phyloP scores from a whole-genome alignment of 139 green algal species.

The Coelastrella sp. region DNA sequence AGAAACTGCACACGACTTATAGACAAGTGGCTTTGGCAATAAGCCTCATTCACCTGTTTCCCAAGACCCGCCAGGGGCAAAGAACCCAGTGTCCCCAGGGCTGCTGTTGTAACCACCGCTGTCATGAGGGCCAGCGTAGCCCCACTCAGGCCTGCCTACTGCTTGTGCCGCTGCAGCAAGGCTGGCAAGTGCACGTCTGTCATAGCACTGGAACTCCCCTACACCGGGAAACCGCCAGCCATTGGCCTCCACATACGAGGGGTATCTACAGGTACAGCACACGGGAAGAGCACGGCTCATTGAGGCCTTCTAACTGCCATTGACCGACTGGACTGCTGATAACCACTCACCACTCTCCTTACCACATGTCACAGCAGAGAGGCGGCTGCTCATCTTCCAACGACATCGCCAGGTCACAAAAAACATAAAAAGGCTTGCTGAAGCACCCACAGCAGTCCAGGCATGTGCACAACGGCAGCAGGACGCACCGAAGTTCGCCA shows the following conservation, averaged over 20 bases:
- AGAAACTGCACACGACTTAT: no score
- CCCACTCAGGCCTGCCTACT: slow-evolving; percentile 70
- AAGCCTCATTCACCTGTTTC: slow-evolving; percentile 81
- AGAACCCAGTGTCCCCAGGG: slow-evolving; percentile 71
- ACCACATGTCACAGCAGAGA: no score
- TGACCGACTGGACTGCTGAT: no score
- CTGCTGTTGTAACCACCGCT: slow-evolving; percentile 70
- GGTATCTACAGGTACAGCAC: slow-evolving; percentile 63
- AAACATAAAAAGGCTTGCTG: no score
- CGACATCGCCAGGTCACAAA: no score
- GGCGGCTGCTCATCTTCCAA: no score
- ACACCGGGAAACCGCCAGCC: slow-evolving; percentile 92
- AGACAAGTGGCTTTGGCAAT: no score
- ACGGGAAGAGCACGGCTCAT: neutral
- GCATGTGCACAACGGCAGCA: neutral
- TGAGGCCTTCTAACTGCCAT: no score
- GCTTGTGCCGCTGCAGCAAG: slow-evolving; percentile 58
- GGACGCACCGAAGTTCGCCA: slow-evolving; percentile 69
- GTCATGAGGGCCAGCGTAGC: slow-evolving; percentile 73
- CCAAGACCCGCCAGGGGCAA: slow-evolving; percentile 76
- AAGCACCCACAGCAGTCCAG: slow-evolving; percentile 1
- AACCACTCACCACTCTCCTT: no score
- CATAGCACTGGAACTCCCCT: slow-evolving; percentile 90
- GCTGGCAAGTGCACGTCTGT: slow-evolving; percentile 66
- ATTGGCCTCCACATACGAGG: slow-evolving; percentile 83